Conservation (phyloP, 345 rosid species). For the Salix caprea region DNA sequence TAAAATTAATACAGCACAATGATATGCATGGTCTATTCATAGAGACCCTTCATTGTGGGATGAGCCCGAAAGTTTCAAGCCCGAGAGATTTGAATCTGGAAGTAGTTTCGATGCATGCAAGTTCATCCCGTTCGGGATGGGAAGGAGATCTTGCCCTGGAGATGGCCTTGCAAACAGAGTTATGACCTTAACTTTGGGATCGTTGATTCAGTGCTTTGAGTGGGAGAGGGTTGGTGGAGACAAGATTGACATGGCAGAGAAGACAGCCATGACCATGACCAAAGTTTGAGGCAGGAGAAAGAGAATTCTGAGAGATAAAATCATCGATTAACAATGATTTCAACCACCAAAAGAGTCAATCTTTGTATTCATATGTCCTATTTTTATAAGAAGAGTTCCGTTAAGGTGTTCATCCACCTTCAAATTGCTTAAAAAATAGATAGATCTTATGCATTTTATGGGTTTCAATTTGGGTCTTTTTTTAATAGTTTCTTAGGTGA, state of each 20-base stretch:
- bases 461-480: too few relatives aligned
- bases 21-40: not conserved
- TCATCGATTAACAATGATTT: too few relatives aligned
- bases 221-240: slow-evolving; percentile 8
- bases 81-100: slow-evolving; percentile 12
- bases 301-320: too few relatives aligned
- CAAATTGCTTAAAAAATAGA: too few relatives aligned
- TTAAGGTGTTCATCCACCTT: too few relatives aligned
- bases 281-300: not conserved
- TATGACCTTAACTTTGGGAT: slow-evolving; percentile 17
- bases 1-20: too few relatives aligned
- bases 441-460: too few relatives aligned
- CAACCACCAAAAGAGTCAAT: too few relatives aligned
- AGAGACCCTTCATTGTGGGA: not conserved
- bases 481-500: too few relatives aligned
- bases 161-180: slow-evolving; percentile 13
- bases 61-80: not conserved
- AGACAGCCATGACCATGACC: not conserved
- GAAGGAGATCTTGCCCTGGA: slow-evolving; percentile 4
- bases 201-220: slow-evolving; percentile 24
- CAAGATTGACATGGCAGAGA: not conserved
- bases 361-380: too few relatives aligned
- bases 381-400: too few relatives aligned
- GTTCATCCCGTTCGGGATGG: slow-evolving; percentile 20
- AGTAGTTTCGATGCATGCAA: not conserved